Base-by-base conservation (phyloP, 1,284 basidiomycete genomes). In the Meripilus lineatus region DNA sequence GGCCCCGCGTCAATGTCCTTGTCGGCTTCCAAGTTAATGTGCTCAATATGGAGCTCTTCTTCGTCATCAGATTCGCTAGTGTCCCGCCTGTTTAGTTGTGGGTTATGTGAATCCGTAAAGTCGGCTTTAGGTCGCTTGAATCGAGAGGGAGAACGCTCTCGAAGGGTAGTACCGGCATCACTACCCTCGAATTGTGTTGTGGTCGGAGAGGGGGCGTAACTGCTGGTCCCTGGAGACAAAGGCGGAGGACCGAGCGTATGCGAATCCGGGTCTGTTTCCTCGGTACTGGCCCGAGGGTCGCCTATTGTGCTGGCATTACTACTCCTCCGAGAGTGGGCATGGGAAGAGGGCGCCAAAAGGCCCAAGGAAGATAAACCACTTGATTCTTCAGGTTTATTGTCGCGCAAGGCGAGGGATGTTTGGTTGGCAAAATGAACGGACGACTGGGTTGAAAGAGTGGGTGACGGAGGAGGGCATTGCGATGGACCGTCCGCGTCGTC, bases 401-500 rank as follows among this genome's bases (percentile, higher is more conserved):
- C 75, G 25, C 90, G 74, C 34, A 92, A 61, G 2, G 75, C 75
- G 4, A 83, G 59, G 4, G 82, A 69, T 2, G 76, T 79, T n/a
- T n/a, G n/a, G n/a, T n/a, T n/a, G 0, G 71, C 66, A 49, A 81
- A 85, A 33, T 77, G 75, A 0, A 75, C 71, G 0, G 76, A 77
- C 2, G 81, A 84, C 26, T 68, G 71, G 2, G 71, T 74, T 1
- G 86, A 86, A 8, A 86, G 69, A 0, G 86, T 87, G 1, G 85
- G 85, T 0, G 84, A 88, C 0, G 85, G 83, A 0, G 84, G 85
- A 0, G 65, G 62, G n/a, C n/a, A n/a, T n/a, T n/a, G n/a, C n/a
- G n/a, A n/a, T n/a, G n/a, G n/a, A n/a, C n/a, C n/a, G n/a, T n/a
- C n/a, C n/a, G n/a, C n/a, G n/a, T n/a, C n/a, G n/a, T n/a, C n/a